Evolutionary conservation across 768 basidiomycete genomes (phyloP).

Genomic region (Filobasidium floriforme): DNA sequence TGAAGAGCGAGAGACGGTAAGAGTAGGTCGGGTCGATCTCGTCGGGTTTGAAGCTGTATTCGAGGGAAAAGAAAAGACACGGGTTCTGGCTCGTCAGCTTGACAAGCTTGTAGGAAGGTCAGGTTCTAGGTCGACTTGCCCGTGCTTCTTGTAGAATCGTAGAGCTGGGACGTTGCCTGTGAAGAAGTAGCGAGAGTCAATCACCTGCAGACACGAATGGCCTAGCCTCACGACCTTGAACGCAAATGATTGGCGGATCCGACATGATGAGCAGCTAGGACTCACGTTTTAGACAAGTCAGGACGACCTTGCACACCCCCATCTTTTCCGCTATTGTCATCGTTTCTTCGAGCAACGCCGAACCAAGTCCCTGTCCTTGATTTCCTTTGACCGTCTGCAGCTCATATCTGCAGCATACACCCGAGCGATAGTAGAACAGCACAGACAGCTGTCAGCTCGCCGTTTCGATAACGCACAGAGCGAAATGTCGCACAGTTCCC

Average conservation of each 20-base stretch:
- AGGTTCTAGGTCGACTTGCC: background rate
- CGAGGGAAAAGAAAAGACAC: background rate
- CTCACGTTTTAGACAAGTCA: background rate
- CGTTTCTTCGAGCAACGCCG: background rate
- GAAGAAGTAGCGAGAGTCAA: background rate
- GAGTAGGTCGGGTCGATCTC: conserved; percentile 1
- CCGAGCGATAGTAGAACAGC: background rate
- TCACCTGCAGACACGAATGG: background rate
- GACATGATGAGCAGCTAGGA: background rate
- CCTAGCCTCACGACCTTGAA: background rate
- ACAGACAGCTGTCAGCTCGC: background rate
- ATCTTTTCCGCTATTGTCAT: background rate
- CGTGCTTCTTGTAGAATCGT: conserved; percentile 1
- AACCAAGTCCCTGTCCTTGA: background rate
- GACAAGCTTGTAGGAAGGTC: background rate
- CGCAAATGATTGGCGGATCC: no score
- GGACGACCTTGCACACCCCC: background rate
- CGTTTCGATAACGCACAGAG: no score
- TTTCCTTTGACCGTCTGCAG: background rate
- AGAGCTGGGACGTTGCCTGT: background rate
- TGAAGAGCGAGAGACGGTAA: background rate
- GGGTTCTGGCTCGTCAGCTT: background rate
- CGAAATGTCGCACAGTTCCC: no score
- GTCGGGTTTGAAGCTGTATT: background rate
- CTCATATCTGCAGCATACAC: background rate